Evolutionary conservation across 1,284 basidiomycete genomes (phyloP).

Genomic region (Vanrija sp.): DNA sequence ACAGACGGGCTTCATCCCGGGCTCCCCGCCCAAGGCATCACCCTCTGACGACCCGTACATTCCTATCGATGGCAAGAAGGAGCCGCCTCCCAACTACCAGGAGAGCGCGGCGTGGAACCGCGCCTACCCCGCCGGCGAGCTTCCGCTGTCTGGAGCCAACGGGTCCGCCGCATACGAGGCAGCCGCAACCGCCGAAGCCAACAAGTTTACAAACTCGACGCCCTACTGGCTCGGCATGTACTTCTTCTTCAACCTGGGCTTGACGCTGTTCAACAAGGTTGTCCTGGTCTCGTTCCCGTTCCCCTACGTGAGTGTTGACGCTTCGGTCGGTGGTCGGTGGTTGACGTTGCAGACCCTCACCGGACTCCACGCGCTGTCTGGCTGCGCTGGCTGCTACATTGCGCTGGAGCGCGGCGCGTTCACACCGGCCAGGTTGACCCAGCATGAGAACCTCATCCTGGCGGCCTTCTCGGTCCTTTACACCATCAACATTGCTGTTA

Average conservation of each 20-base stretch:
- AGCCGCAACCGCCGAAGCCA: background rate
- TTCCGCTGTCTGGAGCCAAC: conserved; percentile 1
- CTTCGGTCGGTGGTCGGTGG: background rate
- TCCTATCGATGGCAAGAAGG: conserved; percentile 4
- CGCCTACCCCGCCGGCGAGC: background rate
- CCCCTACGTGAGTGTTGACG: conserved; percentile 59
- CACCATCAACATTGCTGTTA: conserved; percentile 86
- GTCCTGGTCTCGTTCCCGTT: conserved; percentile 85
- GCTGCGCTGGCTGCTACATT: conserved; percentile 70
- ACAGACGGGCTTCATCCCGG: background rate
- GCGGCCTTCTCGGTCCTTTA: conserved; percentile 79
- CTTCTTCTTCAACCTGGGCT: conserved; percentile 79
- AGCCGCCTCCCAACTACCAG: conserved; percentile 1
- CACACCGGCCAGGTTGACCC: conserved; percentile 57
- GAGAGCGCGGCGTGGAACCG: background rate
- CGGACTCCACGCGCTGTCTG: conserved; percentile 77
- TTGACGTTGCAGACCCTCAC: conserved; percentile 59
- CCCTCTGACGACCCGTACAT: background rate
- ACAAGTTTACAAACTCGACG: conserved; percentile 31
- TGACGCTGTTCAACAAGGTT: conserved; percentile 89
- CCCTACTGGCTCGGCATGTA: conserved; percentile 70
- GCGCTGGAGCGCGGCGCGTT: conserved; percentile 62
- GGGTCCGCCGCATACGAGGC: background rate
- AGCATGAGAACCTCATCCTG: conserved; percentile 62
- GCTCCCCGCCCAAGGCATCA: background rate